Evolutionary conservation across 305 asterid genomes (phyloP).

Genomic region (Salvia sclarea): DNA sequence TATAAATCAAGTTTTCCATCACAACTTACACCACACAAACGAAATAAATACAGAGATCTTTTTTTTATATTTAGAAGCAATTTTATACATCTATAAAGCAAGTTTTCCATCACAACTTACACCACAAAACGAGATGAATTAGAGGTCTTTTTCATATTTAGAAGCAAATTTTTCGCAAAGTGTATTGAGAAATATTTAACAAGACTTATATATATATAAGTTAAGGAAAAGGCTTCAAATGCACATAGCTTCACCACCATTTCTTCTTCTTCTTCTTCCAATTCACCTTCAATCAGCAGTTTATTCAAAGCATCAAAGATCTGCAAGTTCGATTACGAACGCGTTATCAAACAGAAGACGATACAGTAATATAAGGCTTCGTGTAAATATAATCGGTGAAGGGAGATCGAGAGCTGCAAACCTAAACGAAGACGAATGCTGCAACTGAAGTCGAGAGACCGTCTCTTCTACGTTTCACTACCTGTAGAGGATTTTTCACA

Average conservation of each 20-base stretch:
- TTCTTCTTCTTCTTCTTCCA: too few species aligned
- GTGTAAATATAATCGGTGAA: too few species aligned
- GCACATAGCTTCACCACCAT: too few species aligned
- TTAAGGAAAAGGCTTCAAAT: too few species aligned
- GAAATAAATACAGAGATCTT: too few species aligned
- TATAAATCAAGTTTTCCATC: too few species aligned
- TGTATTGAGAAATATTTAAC: not conserved
- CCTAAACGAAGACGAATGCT: not conserved
- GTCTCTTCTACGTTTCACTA: conserved; percentile 1
- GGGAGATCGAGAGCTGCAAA: conserved; percentile 19
- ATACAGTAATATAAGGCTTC: too few species aligned
- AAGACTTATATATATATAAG: not conserved
- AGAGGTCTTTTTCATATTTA: not conserved
- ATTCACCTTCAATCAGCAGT: conserved; percentile 8
- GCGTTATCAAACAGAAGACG: too few species aligned
- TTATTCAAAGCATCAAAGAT: not conserved
- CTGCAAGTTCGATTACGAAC: too few species aligned
- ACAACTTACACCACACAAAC: too few species aligned
- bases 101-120: not conserved
- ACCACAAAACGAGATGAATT: not conserved
- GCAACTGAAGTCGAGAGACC: not conserved
- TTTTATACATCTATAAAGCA: too few species aligned
- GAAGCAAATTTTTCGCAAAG: not conserved
- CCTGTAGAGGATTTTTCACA: conserved; percentile 21
- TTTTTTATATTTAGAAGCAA: too few species aligned